Evolutionary conservation across 2,329 filamentous ascomycete genomes (phyloP).

Genomic region (Alternaria alternata): DNA sequence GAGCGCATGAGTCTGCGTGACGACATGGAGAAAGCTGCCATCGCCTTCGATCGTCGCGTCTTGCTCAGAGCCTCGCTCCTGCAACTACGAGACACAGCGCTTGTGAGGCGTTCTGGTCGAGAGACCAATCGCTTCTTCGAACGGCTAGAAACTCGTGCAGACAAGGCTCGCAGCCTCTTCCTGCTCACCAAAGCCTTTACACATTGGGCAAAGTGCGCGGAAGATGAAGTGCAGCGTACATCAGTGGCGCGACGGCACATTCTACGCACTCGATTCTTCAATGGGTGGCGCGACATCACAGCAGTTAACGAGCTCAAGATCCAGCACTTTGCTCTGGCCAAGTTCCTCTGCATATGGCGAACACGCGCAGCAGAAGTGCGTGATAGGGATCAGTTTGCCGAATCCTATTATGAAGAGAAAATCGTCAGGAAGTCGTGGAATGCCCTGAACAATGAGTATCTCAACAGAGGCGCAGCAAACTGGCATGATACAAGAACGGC

Average conservation of each 20-base stretch:
- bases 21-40: constrained; percentile 46
- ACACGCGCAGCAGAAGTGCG: constrained; percentile 51
- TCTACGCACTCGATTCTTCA: constrained; percentile 72
- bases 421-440: constrained; percentile 44
- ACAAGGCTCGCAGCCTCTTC: constrained; percentile 70
- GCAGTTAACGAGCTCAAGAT: constrained; percentile 65
- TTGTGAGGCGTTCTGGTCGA: constrained; percentile 50
- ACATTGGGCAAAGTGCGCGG: constrained; percentile 73
- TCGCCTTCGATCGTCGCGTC: constrained; percentile 58
- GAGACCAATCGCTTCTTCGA: constrained; percentile 64
- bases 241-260: constrained; percentile 74
- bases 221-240: constrained; percentile 71
- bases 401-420: constrained; percentile 43
- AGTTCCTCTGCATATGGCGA: constrained; percentile 64
- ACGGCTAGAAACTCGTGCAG: constrained; percentile 66
- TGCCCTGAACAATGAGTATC: constrained; percentile 51
- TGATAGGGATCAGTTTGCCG: constrained; percentile 45
- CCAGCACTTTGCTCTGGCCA: constrained; percentile 60
- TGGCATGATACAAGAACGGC: constrained; percentile 43
- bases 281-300: constrained; percentile 73
- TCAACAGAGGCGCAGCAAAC: constrained; percentile 44
- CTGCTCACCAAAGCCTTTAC: constrained; percentile 70
- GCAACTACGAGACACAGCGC: constrained; percentile 39
- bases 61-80: constrained; percentile 64
- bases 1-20: constrained; percentile 22